Conservation (phyloP, 1,139 yeast species). For the Wickerhamiella infanticola region DNA sequence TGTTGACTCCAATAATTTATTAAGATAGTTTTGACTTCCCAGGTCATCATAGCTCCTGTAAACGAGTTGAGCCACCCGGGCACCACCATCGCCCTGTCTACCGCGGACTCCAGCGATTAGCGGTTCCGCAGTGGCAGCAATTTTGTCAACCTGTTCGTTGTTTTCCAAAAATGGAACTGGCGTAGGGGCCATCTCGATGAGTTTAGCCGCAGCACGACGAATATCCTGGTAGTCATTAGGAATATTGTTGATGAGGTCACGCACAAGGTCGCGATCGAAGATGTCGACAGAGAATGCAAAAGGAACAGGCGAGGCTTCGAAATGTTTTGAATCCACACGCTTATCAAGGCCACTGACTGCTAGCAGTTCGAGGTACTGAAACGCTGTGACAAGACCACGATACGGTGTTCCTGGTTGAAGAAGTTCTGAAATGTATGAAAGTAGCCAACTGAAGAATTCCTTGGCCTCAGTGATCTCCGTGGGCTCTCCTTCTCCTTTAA, state of each 20-base stretch:
- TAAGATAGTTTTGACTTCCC: constrained; percentile 21
- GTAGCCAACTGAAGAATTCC: constrained; percentile 32
- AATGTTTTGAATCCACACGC: constrained; percentile 24
- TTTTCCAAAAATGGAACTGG: constrained; percentile 18
- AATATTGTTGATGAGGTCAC: constrained; percentile 43
- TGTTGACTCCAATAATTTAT: constrained; percentile 23
- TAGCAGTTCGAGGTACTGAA: constrained; percentile 34
- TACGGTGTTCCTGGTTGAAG: constrained; percentile 58
- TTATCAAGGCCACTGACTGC: constrained; percentile 44
- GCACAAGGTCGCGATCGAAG: constrained; percentile 27
- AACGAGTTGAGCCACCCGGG: constrained; percentile 42
- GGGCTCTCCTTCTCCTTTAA: neutral
- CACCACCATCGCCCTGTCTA: constrained; percentile 70
- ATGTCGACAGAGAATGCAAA: constrained; percentile 35
- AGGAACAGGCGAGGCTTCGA: constrained; percentile 28
- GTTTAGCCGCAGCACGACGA: constrained; percentile 35
- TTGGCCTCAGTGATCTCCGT: constrained; percentile 10
- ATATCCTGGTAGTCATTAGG: constrained; percentile 66
- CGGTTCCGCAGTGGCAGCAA: neutral
- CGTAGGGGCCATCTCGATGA: constrained; percentile 37
- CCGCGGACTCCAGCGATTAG: constrained; percentile 37
- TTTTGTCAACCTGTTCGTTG: neutral
- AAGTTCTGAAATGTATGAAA: constrained; percentile 28
- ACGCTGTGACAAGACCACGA: constrained; percentile 39
- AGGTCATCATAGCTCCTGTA: constrained; percentile 16